Base-by-base conservation (phyloP, 805 yeast species). In the Scheffersomyces ergatensis region DNA sequence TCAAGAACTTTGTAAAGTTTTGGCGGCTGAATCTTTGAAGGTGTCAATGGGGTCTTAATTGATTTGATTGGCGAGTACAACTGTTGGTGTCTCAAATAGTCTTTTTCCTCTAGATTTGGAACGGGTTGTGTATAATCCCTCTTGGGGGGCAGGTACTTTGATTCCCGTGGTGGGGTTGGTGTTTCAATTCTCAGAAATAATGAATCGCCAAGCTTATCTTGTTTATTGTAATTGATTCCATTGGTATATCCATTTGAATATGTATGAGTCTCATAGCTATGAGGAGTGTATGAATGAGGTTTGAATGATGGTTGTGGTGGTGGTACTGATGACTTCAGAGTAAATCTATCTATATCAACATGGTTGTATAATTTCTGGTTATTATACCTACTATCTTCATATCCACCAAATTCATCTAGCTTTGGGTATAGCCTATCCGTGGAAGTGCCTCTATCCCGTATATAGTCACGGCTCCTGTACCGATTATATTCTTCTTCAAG, bases 1-100 rank as follows among this genome's bases (percentile, higher is more conserved):
- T n/a, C n/a, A 16, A 46, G 33, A n/a, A 43, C 27, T 19, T 48
- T 48, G 25, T 48, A 48, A n/a, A 48, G 13, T 11, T 32, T 40
- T 11, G 36, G 30, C 12, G 49, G 49, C 31, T 40, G 31, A 17
- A 43, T 19, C 25, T 25, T 40, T 5, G 46, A 18, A 7, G 47
- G 47, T 3, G 49, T 43, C 26, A 37, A 20, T 24, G 33, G 38
- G 9, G 20, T 13, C 9, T 33, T 24, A 11, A 37, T 24, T n/a
- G 39, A 29, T 13, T 15, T 29, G 5, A 29, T 29, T n/a, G 32
- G 32, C 4, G 32, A 29, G 5, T 7, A 5, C 15, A 29, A 14
- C 15, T 13, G 12, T 7, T 26, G 7, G n/a, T n/a, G n/a, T 26
- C 29, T 6, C 13, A 21, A 21, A 21, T 21, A 21, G 9, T 21